Conservation (phyloP, 2,329 filamentous ascomycete genomes). For the Xylaria multiplex region DNA sequence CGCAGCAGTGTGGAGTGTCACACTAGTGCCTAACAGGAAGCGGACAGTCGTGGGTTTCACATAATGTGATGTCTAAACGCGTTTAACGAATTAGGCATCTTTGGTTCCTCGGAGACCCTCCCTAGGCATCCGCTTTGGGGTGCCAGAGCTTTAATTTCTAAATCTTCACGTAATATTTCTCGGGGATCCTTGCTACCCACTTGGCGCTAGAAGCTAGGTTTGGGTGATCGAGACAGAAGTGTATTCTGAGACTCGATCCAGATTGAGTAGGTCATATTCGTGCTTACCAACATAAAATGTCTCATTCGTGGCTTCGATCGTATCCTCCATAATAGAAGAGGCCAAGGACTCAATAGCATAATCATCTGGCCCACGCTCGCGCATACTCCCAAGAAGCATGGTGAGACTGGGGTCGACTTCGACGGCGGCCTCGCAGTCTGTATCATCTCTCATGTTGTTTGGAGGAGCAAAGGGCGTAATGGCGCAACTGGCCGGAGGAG, state of each 20-base stretch:
- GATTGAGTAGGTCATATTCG: neutral
- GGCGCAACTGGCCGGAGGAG: constrained; percentile 14
- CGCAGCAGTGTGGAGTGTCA: neutral
- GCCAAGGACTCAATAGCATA: constrained; percentile 34
- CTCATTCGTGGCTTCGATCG: constrained; percentile 27
- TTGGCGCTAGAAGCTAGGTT: neutral
- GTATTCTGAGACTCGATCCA: neutral
- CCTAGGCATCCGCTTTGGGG: neutral
- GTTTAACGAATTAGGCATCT: neutral
- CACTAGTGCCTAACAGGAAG: neutral
- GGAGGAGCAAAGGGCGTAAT: constrained; percentile 16
- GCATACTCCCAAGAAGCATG: constrained; percentile 2
- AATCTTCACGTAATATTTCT: neutral
- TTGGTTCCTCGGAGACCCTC: neutral
- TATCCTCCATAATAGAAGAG: constrained; percentile 32
- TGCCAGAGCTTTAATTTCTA: neutral
- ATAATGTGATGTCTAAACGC: neutral
- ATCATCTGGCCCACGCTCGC: constrained; percentile 28
- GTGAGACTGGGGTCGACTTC: constrained; percentile 7
- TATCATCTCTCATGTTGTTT: constrained; percentile 6
- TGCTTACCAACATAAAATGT: constrained; percentile 34
- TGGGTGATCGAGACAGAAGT: neutral
- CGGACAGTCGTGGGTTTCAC: neutral
- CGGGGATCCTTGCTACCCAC: neutral
- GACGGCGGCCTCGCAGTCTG: constrained; percentile 7